phyloP scores from a whole-genome alignment of 495 filamentous ascomycete genomes.

The Talaromyces liani region DNA sequence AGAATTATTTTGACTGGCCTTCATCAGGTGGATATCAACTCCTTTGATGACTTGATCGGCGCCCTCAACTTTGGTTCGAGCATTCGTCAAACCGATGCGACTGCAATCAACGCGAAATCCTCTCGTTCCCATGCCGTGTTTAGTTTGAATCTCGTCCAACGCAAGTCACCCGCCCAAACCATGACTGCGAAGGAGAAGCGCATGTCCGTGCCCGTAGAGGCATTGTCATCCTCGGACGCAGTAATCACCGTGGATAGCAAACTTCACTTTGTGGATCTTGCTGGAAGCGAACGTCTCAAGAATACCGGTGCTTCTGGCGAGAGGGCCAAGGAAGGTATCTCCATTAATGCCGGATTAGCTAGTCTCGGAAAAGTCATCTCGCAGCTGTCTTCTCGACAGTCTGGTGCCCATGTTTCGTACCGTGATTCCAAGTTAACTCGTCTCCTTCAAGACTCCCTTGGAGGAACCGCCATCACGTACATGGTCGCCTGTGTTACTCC shows the following conservation, averaged over 20 bases:
- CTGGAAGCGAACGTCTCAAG: slow-evolving; percentile 94
- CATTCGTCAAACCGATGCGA: slow-evolving; percentile 97
- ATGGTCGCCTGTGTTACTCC: slow-evolving; percentile 99
- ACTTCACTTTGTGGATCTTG: slow-evolving; percentile 96
- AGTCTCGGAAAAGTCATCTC: slow-evolving; percentile 98
- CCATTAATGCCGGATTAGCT: slow-evolving; percentile 94
- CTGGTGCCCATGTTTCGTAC: slow-evolving; percentile 92
- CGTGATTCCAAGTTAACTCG: slow-evolving; percentile 95
- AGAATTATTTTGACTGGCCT: slow-evolving; percentile 90
- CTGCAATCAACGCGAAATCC: slow-evolving; percentile 95
- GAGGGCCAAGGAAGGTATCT: slow-evolving; percentile 92
- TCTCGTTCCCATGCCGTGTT: slow-evolving; percentile 99
- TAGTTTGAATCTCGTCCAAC: slow-evolving; percentile 87
- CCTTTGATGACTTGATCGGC: slow-evolving; percentile 81
- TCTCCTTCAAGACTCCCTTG: slow-evolving; percentile 94
- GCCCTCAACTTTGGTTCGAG: slow-evolving; percentile 87
- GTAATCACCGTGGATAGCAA: slow-evolving; percentile 93
- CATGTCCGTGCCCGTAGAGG: slow-evolving; percentile 81
- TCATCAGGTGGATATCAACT: slow-evolving; percentile 83
- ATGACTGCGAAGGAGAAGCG: slow-evolving; percentile 66
- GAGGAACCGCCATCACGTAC: slow-evolving; percentile 96
- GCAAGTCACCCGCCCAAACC: slow-evolving; percentile 51
- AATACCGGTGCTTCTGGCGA: slow-evolving; percentile 96
- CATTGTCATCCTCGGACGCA: slow-evolving; percentile 59
- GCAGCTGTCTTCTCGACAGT: slow-evolving; percentile 83